Base-by-base conservation (phyloP, 805 yeast genomes). In the Metschnikowia continentalis region DNA sequence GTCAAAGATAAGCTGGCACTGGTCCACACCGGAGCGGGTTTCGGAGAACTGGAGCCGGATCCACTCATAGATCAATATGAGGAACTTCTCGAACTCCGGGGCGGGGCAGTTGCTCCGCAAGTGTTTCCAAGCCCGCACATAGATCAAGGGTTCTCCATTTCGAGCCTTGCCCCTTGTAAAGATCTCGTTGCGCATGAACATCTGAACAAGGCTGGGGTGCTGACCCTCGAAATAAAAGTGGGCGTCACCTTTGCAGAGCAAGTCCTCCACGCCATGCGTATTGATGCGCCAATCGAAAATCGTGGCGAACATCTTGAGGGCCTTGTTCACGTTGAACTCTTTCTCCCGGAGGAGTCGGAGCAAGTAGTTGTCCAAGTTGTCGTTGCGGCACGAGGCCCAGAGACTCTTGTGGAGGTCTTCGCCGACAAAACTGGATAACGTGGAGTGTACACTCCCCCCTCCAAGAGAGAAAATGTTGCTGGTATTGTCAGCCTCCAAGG, bases 341-440 rank as follows among this genome's bases (percentile, higher is more conserved):
- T 48, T 33, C 5, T 38, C 32, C 3, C 58, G 51, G 32, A 54
- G 43, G 26, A 50, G 47, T 8, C 51, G 46, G n/a, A 54, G 49
- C 5, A 54, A 8, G 35, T 36, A 50, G 40, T 54, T 54, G 44
- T 54, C 58, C 32, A 43, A 20, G 14, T 33, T 43, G 32, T 50
- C 56, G 42, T 53, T 53, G 17, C 54, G 46, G 26, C 51, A 35
- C 32, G 41, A n/a, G 2, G 49, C 48, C 58, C 58, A 54, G 23
- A 54, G 47, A 23, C 53, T 43, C n/a, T 35, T 35, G 41, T 54
- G 58, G 32, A 54, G 42, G n/a, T 54, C 58, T 32, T 54, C 58
- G 2, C 52, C 45, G 5, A 51, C 44, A 35, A 45, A 54, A 11
- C 37, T 39, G 19, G 39, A 23, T 22, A 50, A 44, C 13, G 32